A percentile compares a stretch with the other conserved stretches of the same genome.
phyloP scores from a whole-genome alignment of 805 yeast genomes.

The Wickerhamomyces strasburgensis region DNA sequence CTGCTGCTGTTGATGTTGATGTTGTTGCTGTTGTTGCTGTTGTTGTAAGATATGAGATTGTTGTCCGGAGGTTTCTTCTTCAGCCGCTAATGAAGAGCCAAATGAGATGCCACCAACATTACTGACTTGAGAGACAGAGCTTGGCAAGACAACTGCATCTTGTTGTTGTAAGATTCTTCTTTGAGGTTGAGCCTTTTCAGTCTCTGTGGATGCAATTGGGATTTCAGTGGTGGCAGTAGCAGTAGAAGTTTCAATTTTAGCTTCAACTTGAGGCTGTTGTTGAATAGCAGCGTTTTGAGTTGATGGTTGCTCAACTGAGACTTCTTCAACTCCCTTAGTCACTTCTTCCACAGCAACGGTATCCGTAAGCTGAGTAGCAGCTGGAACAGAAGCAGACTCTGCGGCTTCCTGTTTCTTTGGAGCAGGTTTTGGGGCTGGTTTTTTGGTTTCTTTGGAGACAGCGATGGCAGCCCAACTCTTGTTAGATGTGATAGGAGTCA shows the following conservation, averaged over 20 bases:
- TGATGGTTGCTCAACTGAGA: conserved; percentile 17
- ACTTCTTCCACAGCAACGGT: conserved; percentile 15
- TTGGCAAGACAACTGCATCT: conserved; percentile 50
- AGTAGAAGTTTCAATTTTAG: conserved; percentile 9
- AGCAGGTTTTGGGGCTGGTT: conserved; percentile 20
- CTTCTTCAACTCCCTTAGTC: conserved; percentile 15
- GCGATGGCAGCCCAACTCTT: conserved; percentile 72
- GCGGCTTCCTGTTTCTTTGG: conserved; percentile 16
- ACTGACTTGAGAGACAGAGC: conserved; percentile 30
- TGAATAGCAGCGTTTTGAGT: conserved; percentile 8
- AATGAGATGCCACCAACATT: conserved; percentile 56
- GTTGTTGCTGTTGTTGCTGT: conserved; percentile 20
- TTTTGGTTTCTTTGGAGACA: conserved; percentile 28
- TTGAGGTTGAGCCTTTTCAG: conserved; percentile 24
- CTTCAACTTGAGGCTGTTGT: conserved; percentile 23
- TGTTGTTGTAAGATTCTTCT: conserved; percentile 37
- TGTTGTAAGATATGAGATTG: no score
- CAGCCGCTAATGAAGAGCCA: conserved; percentile 49
- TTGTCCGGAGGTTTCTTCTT: conserved; percentile 25
- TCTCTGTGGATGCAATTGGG: conserved; percentile 21
- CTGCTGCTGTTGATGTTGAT: conserved; percentile 17
- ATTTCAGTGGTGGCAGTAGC: conserved; percentile 12
- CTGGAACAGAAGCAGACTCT: conserved; percentile 11
- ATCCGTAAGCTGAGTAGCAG: conserved; percentile 4
- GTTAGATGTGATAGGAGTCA: conserved; percentile 25